These are phyloP conservation scores for Euphorbia tirucalli DNA, from an alignment of 345 rosid species.

Conservation along the genomic window DNA sequence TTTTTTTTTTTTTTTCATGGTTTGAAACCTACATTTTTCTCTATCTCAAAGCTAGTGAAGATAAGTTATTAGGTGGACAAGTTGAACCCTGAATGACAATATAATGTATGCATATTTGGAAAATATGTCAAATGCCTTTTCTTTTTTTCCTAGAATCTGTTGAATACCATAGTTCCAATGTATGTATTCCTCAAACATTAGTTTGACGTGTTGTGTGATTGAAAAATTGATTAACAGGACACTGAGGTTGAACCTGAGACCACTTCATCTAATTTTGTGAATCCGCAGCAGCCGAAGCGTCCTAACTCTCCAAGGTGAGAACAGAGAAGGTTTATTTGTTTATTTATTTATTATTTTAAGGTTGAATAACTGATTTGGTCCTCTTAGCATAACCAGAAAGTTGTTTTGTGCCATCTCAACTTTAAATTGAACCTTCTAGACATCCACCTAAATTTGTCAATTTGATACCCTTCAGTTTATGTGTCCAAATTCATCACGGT, in stretches of 20 bases:
- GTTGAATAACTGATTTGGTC: background rate
- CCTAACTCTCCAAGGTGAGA: conserved; percentile 41
- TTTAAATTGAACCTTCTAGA: background rate
- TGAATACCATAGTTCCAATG: background rate
- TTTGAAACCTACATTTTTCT: background rate
- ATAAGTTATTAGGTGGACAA: background rate
- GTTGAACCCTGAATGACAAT: background rate
- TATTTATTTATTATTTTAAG: background rate
- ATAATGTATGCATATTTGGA: background rate
- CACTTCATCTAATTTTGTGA: conserved; percentile 24
- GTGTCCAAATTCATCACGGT: too few species aligned
- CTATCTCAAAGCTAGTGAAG: background rate
- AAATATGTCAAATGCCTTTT: too few species aligned
- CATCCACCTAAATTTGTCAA: background rate
- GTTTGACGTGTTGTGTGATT: conserved; percentile 11
- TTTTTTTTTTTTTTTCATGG: background rate
- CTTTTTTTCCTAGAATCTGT: too few species aligned
- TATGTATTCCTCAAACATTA: background rate
- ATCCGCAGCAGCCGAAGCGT: conserved; percentile 41
- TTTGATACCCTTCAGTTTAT: background rate
- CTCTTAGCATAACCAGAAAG: background rate
- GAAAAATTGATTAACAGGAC: conserved; percentile 36
- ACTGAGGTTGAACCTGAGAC: conserved; percentile 33
- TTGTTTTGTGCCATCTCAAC: background rate
- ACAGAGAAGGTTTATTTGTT: background rate